A percentile compares a stretch with the other conserved stretches of the same genome.
Evolutionary conservation across 192 early-diverging fungal genomes (phyloP).

Genomic region (Phlyctochytrium arcticum): DNA sequence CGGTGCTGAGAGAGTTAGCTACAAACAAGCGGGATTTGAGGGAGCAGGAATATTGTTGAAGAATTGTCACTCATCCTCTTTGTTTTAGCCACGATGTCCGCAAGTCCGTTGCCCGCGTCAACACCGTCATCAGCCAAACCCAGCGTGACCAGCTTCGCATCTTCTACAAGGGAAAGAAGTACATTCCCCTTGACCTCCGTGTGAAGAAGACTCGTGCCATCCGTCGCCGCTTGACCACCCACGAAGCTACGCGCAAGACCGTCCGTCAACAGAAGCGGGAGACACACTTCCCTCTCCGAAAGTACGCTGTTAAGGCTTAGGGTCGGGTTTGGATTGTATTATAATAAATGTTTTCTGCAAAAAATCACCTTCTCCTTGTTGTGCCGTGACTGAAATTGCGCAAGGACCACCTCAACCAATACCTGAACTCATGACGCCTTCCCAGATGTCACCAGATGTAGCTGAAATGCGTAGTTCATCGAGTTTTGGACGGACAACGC

Average conservation of each 20-base stretch:
- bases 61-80: no score
- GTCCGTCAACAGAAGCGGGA: constrained; percentile 85
- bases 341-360: neutral
- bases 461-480: no score
- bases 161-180: constrained; percentile 94
- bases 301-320: constrained; percentile 51
- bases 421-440: no score
- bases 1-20: no score
- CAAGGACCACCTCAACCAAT: no score
- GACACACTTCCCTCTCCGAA: constrained; percentile 85
- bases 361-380: neutral
- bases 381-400: no score
- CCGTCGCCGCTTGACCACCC: constrained; percentile 86
- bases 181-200: constrained; percentile 93
- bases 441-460: no score
- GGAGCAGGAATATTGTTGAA: no score
- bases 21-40: no score
- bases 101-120: constrained; percentile 90
- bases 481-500: no score
- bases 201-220: constrained; percentile 98
- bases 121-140: constrained; percentile 94
- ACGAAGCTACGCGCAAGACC: constrained; percentile 79
- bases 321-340: neutral
- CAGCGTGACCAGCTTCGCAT: constrained; percentile 83
- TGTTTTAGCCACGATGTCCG: constrained; percentile 70